Evolutionary conservation across 805 yeast species (phyloP).

Genomic region (Debaryomyces castellii): DNA sequence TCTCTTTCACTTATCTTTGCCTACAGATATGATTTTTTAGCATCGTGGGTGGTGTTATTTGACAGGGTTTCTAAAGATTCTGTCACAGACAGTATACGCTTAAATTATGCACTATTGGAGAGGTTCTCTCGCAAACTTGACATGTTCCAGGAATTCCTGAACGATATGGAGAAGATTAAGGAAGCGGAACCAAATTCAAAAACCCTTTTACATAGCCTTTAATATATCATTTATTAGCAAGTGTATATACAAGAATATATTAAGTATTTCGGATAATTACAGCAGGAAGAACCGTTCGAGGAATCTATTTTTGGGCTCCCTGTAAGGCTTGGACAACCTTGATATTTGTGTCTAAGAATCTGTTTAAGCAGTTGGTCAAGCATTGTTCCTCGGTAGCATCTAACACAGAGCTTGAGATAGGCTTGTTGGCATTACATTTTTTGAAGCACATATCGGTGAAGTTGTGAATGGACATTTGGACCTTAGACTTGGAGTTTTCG

Average conservation of each 20-base stretch:
- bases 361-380: conserved; percentile 74
- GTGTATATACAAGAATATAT: conserved; percentile 1
- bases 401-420: conserved; percentile 49
- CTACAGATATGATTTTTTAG: conserved; percentile 35
- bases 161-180: conserved; percentile 1
- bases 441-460: conserved; percentile 91
- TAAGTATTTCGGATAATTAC: not conserved
- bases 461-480: conserved; percentile 80
- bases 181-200: not conserved
- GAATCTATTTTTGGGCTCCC: conserved; percentile 23
- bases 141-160: not conserved
- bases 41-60: conserved; percentile 30
- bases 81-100: not conserved
- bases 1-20: conserved; percentile 17
- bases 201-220: not conserved
- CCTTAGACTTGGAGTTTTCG: conserved; percentile 84
- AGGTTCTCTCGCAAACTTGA: not conserved
- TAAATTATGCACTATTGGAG: conserved; percentile 1
- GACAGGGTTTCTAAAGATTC: conserved; percentile 6
- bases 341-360: conserved; percentile 85
- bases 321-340: conserved; percentile 66
- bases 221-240: not conserved
- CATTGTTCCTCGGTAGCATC: conserved; percentile 66
- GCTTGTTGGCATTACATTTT: conserved; percentile 61
- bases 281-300: not conserved